Conservation (phyloP, 805 yeast genomes). For the Cephaloascus albidus region DNA sequence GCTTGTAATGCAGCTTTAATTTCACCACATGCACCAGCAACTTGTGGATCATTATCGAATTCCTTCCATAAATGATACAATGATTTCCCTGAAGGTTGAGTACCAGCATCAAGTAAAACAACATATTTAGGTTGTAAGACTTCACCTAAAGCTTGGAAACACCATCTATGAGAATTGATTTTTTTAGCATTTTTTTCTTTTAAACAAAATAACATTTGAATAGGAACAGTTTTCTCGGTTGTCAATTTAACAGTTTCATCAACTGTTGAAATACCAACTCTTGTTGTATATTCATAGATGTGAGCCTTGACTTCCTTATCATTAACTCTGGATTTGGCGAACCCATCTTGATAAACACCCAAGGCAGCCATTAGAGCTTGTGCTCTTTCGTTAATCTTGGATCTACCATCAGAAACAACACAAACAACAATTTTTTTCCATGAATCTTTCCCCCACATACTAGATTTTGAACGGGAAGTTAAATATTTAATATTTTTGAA, state of each 20-base stretch:
- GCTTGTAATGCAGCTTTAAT: constrained; percentile 48
- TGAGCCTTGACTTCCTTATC: constrained; percentile 56
- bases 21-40: constrained; percentile 71
- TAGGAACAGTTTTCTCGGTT: constrained; percentile 49
- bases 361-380: constrained; percentile 56
- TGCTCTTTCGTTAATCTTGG: constrained; percentile 54
- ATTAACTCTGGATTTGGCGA: constrained; percentile 50
- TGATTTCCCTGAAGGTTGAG: constrained; percentile 50
- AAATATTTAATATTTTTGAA: constrained; percentile 57
- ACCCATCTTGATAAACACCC: constrained; percentile 60
- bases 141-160: constrained; percentile 55
- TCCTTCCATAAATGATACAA: constrained; percentile 55
- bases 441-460: constrained; percentile 39
- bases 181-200: constrained; percentile 57
- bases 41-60: constrained; percentile 45
- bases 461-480: constrained; percentile 33
- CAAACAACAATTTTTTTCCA: constrained; percentile 60
- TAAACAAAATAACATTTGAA: constrained; percentile 51
- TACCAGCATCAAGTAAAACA: constrained; percentile 53
- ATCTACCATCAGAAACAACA: constrained; percentile 56
- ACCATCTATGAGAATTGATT: constrained; percentile 62
- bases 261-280: constrained; percentile 35
- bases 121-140: constrained; percentile 50
- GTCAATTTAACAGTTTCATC: constrained; percentile 46
- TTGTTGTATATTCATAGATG: constrained; percentile 58